Evolutionary conservation across 345 rosid species (phyloP), one percentile per base, ranked within the genome.

Genomic region (Linum trigynum): DNA sequence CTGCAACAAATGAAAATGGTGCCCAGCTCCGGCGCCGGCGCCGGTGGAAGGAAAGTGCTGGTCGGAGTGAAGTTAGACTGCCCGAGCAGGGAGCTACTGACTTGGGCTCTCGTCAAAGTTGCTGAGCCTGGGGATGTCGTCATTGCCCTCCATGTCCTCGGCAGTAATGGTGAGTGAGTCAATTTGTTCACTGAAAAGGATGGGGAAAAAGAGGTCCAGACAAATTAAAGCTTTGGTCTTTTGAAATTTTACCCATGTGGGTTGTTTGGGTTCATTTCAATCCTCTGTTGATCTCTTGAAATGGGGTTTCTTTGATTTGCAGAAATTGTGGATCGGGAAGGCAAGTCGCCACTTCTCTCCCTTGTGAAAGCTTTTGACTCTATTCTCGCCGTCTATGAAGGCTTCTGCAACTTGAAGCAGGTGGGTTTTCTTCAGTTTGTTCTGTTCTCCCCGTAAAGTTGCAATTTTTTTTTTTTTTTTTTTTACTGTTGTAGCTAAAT

Each of bases 91-190:
- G 72, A 75, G 62, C 42, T 75, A 7, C 38, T 75, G 45, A 75
- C 78, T 59, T 75, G 75, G 78, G 78, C 78, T 8, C 39, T 75
- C 60, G 78, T 75, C 53, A 75, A 75, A 45, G 78, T 71, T 23
- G 75, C 78, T 1, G 68, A 59, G 42, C 72, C 78, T 23, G 72
- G 69, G 11, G 75, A 68, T 39, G 67, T 72, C 10, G 78, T 75
- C 42, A 55, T 75, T 67, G 78, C 78, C 7, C 72, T 75, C 7
- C 78, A 75, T 59, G 67, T 75, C 32, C 72, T 71, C 4, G 64
- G 56, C 40, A 67, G 60, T 37, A 64, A 75, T 70, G 72, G 78
- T 75, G 12, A 65, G 72, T 65, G 51, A 39, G 38, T 36, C 16
- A 3, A 36, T 59, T 70, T 32, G 2, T 51, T 42, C 5, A 5